These are phyloP conservation scores for Alternaria gansuensis DNA, from an alignment of 2,329 filamentous ascomycete genomes.

Conservation along the genomic window DNA sequence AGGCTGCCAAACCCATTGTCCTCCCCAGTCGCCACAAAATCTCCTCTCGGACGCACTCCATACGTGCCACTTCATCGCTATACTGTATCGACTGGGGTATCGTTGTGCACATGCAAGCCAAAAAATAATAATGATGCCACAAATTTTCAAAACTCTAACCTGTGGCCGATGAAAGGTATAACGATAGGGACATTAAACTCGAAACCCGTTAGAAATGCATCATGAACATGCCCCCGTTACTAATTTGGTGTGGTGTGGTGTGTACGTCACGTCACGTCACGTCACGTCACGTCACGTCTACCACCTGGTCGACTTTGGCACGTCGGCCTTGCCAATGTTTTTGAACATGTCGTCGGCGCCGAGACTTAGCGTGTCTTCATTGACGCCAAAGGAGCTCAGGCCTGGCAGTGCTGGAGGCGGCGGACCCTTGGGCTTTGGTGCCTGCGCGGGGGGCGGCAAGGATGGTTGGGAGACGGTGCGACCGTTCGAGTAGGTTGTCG, in stretches of 20 bases:
- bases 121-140: slow-evolving; percentile 42
- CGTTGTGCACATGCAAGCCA: slow-evolving; percentile 50
- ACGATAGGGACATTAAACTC: slow-evolving; percentile 47
- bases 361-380: slow-evolving; percentile 45
- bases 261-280: neutral
- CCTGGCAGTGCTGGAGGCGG: slow-evolving; percentile 54
- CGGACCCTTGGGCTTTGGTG: slow-evolving; percentile 45
- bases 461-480: slow-evolving; percentile 30
- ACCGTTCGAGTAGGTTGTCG: slow-evolving; percentile 33
- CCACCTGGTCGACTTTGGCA: slow-evolving; percentile 36
- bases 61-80: slow-evolving; percentile 21
- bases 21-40: slow-evolving; percentile 27
- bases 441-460: slow-evolving; percentile 20
- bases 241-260: neutral
- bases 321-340: slow-evolving; percentile 39
- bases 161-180: slow-evolving; percentile 29
- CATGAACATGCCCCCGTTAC: slow-evolving; percentile 29
- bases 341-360: slow-evolving; percentile 54
- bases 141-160: slow-evolving; percentile 43
- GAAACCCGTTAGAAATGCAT: slow-evolving; percentile 41
- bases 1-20: slow-evolving; percentile 20
- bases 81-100: slow-evolving; percentile 50
- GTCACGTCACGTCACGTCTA: neutral
- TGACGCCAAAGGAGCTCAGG: slow-evolving; percentile 50
- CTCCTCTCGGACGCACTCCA: slow-evolving; percentile 14